Evolutionary conservation across 2,329 filamentous ascomycete species (phyloP).

Genomic region (Aureobasidium sp.): DNA sequence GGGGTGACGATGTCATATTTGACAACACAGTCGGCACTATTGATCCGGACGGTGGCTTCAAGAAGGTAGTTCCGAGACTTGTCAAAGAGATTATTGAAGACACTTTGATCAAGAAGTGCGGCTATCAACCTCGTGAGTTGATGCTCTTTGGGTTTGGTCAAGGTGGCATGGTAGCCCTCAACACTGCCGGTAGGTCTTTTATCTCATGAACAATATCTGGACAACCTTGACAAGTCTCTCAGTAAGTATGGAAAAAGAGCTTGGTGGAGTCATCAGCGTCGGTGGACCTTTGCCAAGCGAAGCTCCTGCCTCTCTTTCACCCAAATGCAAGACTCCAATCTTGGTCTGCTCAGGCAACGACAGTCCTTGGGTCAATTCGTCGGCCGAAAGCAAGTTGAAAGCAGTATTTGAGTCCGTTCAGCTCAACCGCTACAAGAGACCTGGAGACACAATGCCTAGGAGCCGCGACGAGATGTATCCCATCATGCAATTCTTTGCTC

Average conservation of each 20-base stretch:
- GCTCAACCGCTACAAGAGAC: conserved; percentile 61
- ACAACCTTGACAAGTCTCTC: background rate
- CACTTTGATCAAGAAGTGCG: conserved; percentile 42
- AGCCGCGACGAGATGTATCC: conserved; percentile 80
- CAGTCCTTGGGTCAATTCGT: conserved; percentile 48
- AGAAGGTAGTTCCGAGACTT: conserved; percentile 36
- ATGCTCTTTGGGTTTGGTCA: conserved; percentile 52
- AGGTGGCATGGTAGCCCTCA: conserved; percentile 50
- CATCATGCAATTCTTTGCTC: conserved; percentile 76
- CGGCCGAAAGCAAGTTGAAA: conserved; percentile 58
- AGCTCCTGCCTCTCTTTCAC: conserved; percentile 34
- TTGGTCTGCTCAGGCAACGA: conserved; percentile 53
- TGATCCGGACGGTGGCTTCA: conserved; percentile 50
- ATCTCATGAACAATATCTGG: background rate
- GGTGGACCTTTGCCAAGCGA: conserved; percentile 52
- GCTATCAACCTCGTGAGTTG: conserved; percentile 44
- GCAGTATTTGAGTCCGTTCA: conserved; percentile 49
- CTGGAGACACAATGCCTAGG: conserved; percentile 74
- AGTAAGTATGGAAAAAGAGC: conserved; percentile 29
- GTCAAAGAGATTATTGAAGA: conserved; percentile 38
- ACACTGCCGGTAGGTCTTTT: conserved; percentile 32
- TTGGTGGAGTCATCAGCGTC: conserved; percentile 56
- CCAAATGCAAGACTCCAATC: conserved; percentile 57
- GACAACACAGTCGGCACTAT: conserved; percentile 44
- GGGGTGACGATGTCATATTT: conserved; percentile 54